Evolutionary conservation across 1,284 basidiomycete species (phyloP).

Genomic region (Neolentinus lepideus): DNA sequence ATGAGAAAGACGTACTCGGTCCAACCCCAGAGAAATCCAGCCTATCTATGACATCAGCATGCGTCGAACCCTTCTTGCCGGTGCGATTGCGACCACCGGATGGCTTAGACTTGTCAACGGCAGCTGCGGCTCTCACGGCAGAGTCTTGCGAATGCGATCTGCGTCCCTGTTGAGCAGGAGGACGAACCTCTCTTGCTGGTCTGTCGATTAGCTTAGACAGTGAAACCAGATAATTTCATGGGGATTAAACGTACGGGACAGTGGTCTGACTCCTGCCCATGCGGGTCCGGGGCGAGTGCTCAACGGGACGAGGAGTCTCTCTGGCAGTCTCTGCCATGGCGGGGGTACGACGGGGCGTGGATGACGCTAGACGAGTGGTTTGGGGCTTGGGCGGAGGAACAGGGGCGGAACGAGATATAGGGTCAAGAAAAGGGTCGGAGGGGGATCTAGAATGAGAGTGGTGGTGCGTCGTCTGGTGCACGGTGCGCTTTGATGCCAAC

Average conservation of each 20-base stretch:
- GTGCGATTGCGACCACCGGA: constrained; percentile 33
- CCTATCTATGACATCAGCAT: constrained; percentile 61
- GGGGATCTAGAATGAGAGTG: constrained; percentile 40
- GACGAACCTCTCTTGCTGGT: constrained; percentile 15
- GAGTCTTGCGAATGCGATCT: constrained; percentile 69
- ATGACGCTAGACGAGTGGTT: constrained; percentile 21
- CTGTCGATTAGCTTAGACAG: constrained; percentile 16
- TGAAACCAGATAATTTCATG: constrained; percentile 6
- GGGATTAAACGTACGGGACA: constrained; percentile 27
- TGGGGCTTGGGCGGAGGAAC: constrained; percentile 31
- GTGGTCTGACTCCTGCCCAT: constrained; percentile 40
- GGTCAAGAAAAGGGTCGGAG: constrained; percentile 57
- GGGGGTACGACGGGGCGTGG: constrained; percentile 18
- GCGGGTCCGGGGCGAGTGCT: constrained; percentile 31
- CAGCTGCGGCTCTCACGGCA: constrained; percentile 28
- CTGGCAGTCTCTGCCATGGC: constrained; percentile 54
- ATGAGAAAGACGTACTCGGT: constrained; percentile 46
- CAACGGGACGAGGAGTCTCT: constrained; percentile 36
- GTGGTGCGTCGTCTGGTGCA: constrained; percentile 25
- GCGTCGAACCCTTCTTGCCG: constrained; percentile 64
- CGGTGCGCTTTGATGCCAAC: constrained; percentile 9
- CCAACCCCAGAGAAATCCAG: constrained; percentile 65
- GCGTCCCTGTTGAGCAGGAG: constrained; percentile 27
- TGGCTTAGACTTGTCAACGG: constrained; percentile 45
- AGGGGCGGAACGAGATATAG: constrained; percentile 26